A percentile compares a stretch with the other conserved stretches of the same genome.
Conservation (phyloP, 2,329 filamentous ascomycete genomes). For the Rhinocladiella mackenziei region DNA sequence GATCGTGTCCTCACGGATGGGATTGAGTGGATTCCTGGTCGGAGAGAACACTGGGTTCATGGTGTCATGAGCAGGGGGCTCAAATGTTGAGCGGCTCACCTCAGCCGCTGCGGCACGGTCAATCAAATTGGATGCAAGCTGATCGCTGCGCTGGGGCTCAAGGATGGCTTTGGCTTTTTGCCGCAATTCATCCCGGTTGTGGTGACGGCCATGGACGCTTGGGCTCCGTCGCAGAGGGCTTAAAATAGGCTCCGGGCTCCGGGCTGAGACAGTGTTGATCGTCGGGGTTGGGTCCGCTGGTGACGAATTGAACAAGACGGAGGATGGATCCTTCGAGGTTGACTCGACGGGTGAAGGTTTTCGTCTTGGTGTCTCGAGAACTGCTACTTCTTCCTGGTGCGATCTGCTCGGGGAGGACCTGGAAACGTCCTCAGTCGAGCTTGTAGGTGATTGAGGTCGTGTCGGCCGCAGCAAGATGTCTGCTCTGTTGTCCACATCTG, state of each 20-base stretch:
- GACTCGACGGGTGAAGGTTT: slow-evolving; percentile 40
- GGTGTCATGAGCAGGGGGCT: slow-evolving; percentile 29
- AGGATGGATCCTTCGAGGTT: slow-evolving; percentile 45
- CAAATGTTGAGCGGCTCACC: slow-evolving; percentile 37
- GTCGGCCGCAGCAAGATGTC: slow-evolving; percentile 19
- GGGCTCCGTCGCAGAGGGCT: slow-evolving; percentile 30
- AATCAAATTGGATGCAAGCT: slow-evolving; percentile 24
- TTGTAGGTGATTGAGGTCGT: slow-evolving; percentile 28
- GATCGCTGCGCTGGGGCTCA: slow-evolving; percentile 10
- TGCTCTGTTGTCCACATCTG: slow-evolving; percentile 9
- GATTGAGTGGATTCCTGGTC: slow-evolving; percentile 44
- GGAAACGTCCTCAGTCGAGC: slow-evolving; percentile 28
- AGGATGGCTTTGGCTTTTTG: slow-evolving; percentile 5
- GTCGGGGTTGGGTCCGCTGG: slow-evolving; percentile 32
- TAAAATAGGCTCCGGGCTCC: slow-evolving; percentile 12
- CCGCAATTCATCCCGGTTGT: slow-evolving; percentile 27
- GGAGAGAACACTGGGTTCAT: slow-evolving; percentile 32
- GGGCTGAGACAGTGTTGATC: slow-evolving; percentile 6
- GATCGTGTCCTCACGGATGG: slow-evolving; percentile 46
- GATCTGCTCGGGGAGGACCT: slow-evolving; percentile 3
- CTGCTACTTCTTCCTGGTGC: slow-evolving; percentile 3
- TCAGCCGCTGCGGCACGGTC: slow-evolving; percentile 16
- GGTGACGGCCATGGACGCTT: slow-evolving; percentile 38
- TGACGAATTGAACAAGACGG: slow-evolving; percentile 45
- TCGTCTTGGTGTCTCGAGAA: slow-evolving; percentile 20